Percentiles rank a stretch among this genome's conserved stretches.
Conservation (phyloP, 495 filamentous ascomycete genomes). For the Daldinia grandis region DNA sequence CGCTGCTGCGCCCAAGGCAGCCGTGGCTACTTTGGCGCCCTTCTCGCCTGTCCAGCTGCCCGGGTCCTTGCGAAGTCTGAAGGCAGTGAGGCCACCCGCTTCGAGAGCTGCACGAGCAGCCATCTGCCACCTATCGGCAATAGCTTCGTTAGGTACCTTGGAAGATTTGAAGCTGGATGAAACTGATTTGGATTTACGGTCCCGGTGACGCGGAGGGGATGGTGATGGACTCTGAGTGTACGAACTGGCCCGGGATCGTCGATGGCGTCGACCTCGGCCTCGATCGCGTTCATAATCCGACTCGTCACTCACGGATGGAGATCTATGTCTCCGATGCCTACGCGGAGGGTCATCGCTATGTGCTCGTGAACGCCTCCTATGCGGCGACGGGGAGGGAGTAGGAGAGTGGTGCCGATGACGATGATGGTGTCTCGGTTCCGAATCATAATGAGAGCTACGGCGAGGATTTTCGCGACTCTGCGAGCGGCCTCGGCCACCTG, state of each 20-base stretch:
- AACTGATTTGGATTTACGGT: conserved; percentile 22
- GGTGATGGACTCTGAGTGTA: conserved; percentile 34
- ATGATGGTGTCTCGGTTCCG: conserved; percentile 19
- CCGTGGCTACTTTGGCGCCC: conserved; percentile 51
- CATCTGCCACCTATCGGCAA: conserved; percentile 42
- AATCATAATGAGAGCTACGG: conserved; percentile 22
- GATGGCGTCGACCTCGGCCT: conserved; percentile 34
- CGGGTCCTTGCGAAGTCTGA: conserved; percentile 49
- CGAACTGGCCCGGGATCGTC: conserved; percentile 32
- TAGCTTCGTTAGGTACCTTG: conserved; percentile 12
- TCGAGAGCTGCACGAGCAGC: conserved; percentile 52
- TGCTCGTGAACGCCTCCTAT: conserved; percentile 31
- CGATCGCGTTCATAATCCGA: conserved; percentile 34
- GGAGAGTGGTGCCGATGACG: conserved; percentile 35
- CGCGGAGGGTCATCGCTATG: conserved; percentile 32
- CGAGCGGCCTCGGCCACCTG: conserved; percentile 32
- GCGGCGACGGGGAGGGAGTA: conserved; percentile 39
- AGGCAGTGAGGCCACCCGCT: conserved; percentile 51
- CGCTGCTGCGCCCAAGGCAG: conserved; percentile 53
- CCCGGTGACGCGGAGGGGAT: conserved; percentile 13
- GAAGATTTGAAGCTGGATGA: conserved; percentile 17
- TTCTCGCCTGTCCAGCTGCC: conserved; percentile 53
- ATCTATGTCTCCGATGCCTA: conserved; percentile 28
- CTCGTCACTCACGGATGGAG: conserved; percentile 24
- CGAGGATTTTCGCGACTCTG: conserved; percentile 26